These are phyloP conservation scores for Cystofilobasidium bisporidii DNA, from an alignment of 768 basidiomycete genomes.

Conservation along the genomic window DNA sequence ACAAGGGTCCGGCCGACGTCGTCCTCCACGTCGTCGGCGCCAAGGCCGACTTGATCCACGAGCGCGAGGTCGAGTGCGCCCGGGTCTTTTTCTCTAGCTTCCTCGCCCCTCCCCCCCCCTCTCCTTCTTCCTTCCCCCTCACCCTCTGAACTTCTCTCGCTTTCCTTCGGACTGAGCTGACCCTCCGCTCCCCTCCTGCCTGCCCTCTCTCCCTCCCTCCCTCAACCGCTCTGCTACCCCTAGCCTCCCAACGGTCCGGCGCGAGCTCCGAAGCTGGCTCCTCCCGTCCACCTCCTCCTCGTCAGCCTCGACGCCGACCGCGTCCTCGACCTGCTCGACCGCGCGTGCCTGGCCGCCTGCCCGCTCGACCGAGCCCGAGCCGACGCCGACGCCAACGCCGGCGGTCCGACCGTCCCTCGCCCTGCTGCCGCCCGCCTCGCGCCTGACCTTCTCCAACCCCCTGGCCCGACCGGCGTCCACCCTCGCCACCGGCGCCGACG, in stretches of 20 bases:
- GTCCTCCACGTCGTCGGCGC: slow-evolving; percentile 93
- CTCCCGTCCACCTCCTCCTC: not conserved
- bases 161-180: too few species aligned
- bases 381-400: not conserved
- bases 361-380: not conserved
- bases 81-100: not conserved
- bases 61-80: slow-evolving; percentile 11
- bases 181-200: too few species aligned
- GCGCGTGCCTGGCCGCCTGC: too few species aligned
- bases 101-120: too few species aligned
- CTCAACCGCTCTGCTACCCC: too few species aligned
- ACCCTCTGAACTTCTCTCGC: too few species aligned
- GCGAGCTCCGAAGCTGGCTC: slow-evolving; percentile 4
- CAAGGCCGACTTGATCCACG: slow-evolving; percentile 47
- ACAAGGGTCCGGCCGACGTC: slow-evolving; percentile 48
- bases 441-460: slow-evolving; percentile 8
- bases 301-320: not conserved
- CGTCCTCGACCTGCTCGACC: not conserved
- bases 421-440: slow-evolving; percentile 9
- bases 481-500: too few species aligned
- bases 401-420: slow-evolving; percentile 6
- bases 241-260: slow-evolving; percentile 6
- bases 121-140: too few species aligned
- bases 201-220: too few species aligned
- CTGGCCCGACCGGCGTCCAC: not conserved